A percentile compares a stretch with the other conserved stretches of the same genome.
These are phyloP conservation scores for Cinchona pubescens DNA, from an alignment of 257 asterid genomes.

Conservation along the genomic window DNA sequence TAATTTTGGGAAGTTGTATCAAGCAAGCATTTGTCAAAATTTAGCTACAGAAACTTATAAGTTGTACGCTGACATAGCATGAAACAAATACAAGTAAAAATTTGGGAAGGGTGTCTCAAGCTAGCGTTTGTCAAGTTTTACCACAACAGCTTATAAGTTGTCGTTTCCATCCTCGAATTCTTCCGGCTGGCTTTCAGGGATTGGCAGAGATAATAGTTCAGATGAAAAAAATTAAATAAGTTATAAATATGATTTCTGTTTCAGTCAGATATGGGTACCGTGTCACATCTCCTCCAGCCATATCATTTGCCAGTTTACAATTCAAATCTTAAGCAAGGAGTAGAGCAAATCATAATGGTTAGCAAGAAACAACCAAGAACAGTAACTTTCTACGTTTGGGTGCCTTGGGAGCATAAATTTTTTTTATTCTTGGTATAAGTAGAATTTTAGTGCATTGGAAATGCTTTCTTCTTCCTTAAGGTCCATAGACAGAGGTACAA, in stretches of 20 bases:
- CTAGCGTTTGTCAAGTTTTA: conserved; percentile 3
- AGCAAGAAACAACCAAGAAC: neutral
- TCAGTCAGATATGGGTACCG: neutral
- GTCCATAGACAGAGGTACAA: neutral
- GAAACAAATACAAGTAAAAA: neutral
- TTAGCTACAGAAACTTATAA: neutral
- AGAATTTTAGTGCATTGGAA: neutral
- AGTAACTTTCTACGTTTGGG: neutral
- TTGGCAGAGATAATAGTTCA: conserved; percentile 5
- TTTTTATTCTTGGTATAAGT: neutral
- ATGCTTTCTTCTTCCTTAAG: neutral
- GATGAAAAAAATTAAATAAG: neutral
- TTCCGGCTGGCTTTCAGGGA: neutral
- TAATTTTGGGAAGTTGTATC: conserved; percentile 8
- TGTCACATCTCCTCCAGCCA: neutral
- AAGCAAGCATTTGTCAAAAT: neutral
- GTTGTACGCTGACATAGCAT: neutral
- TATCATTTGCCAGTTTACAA: neutral
- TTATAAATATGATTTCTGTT: neutral
- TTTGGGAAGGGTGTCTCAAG: neutral
- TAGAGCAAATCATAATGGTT: neutral
- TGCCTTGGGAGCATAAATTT: neutral
- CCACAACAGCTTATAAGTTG: conserved; percentile 1
- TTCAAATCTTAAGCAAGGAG: neutral
- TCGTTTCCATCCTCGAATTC: conserved; percentile 4